Evolutionary conservation across 306 rosid species (phyloP), one percentile per base, ranked within the genome.

Genomic region (Cucurbita maxima): DNA sequence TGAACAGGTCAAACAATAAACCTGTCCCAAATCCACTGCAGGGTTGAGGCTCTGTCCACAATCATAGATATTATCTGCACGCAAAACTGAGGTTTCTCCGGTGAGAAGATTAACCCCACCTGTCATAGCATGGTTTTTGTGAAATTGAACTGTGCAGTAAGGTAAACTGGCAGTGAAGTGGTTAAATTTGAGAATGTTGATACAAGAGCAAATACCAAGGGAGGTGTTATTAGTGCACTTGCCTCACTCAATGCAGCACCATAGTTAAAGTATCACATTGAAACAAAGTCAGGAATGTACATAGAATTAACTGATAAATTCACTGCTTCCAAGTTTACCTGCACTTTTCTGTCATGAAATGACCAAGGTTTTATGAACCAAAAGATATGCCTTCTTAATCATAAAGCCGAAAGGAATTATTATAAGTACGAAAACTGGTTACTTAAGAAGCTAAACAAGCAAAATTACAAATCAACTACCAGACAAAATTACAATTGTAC

Each of bases 1-100:
- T 51, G n/a, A 71, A 71, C 34, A 25, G 8, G 4, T 37, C 5
- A n/a, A 72, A 47, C 56, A 9, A 55, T 57, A 72, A 53, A 90
- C 98, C 97, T 93, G 98, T 87, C 98, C 98, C 79, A 94, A 82
- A 86, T 94, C 97, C 72, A 94, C 96, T 15, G 96, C 97, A 58
- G 97, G 98, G 84, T 94, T 94, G 80, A 94, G 98, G 84, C 92
- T 86, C 83, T 86, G 95, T 74, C 97, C 98, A 76, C 97, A 94
- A 78, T 94, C 98, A 73, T 90, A 94, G 79, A 94, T 69, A 50
- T 90, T 87, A 84, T 94, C 97, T 3, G 91, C 75, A 80, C 78
- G 94, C 77, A 90, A 80, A 77, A 90, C 75, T 59, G 78, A 85
- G 77, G 97, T 90, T 83, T 81, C 91, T 71, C 98, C 98, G 0